Base-by-base conservation (phyloP, 306 rosid species). In the Luffa acutangula region DNA sequence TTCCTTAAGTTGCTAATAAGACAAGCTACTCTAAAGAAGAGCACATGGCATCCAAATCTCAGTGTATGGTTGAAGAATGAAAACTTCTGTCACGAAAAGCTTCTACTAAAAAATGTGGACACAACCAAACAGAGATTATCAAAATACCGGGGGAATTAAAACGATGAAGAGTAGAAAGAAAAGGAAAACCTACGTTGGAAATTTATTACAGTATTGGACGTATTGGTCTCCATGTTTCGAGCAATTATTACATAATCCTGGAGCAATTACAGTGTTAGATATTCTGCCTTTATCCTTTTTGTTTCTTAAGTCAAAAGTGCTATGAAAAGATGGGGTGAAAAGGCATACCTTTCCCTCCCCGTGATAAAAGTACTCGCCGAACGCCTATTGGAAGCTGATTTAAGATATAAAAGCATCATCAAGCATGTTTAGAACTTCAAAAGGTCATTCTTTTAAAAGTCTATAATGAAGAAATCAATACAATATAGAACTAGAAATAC, bases 331-430 rank as follows among this genome's bases (percentile, higher is more conserved):
- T 78, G 83, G 77, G 62, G 45, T 36, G 53, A 49, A 78, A 56
- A 79, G 72, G 64, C 76, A 79, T 71, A 78, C 98, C 95, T 91
- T 95, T 91, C 87, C 99, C 99, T 86, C 97, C 89, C 82, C 93
- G 84, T 59, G 79, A 82, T 80, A 89, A 80, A 84, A 87, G 94
- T 79, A 97, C 97, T 49, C 89, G 96, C 80, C 93, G 99, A 88
- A 89, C 96, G 60, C 97, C 94, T 84, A 88, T 91, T 14, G 99
- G 97, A 87, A 95, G 88, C 99, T 95, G 89, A 78, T 77, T 83
- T 70, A 87, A 85, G 49, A 64, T 78, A 82, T 33, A 58, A 81
- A 84, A 72, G 82, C 79, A 88, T 77, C 82, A 52, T 78, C 81
- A 59, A 56, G 62, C 83, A 60, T 77, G 70, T 58, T 15, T 65